These are phyloP conservation scores for Fusarium buxicola DNA, from an alignment of 2,329 filamentous ascomycete genomes.

Conservation along the genomic window DNA sequence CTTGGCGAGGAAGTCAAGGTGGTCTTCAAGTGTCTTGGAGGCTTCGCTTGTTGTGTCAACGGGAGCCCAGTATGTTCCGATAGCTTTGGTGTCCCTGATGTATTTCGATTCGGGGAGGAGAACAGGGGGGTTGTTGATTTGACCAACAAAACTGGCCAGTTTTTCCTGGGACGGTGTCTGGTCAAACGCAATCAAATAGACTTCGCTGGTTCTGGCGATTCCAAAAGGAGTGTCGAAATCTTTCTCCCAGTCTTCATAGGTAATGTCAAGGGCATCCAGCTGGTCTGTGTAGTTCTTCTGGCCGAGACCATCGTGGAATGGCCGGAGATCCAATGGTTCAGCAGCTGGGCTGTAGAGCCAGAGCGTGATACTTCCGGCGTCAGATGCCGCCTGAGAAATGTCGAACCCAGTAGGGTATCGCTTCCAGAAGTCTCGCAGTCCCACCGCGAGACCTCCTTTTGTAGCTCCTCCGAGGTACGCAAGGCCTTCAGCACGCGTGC, in stretches of 20 bases:
- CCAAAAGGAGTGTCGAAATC: conserved; percentile 68
- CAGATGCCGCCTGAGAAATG: conserved; percentile 61
- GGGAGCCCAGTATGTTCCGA: conserved; percentile 67
- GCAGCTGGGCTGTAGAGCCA: conserved; percentile 71
- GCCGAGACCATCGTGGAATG: conserved; percentile 69
- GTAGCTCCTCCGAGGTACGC: conserved; percentile 69
- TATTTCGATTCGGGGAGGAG: conserved; percentile 61
- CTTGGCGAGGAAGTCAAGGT: conserved; percentile 66
- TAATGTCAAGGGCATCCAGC: conserved; percentile 70
- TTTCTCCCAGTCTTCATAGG: conserved; percentile 71
- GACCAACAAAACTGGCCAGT: conserved; percentile 56
- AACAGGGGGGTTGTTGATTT: conserved; percentile 64
- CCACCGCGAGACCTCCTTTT: conserved; percentile 68
- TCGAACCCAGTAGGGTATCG: conserved; percentile 70
- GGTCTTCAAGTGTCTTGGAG: conserved; percentile 57
- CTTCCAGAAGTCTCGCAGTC: conserved; percentile 72
- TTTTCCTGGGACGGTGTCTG: conserved; percentile 62
- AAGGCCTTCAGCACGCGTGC: conserved; percentile 65
- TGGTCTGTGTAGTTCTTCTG: conserved; percentile 67
- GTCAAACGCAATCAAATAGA: conserved; percentile 65
- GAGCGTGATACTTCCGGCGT: conserved; percentile 64
- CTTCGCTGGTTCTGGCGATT: conserved; percentile 67
- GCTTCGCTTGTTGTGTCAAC: conserved; percentile 45
- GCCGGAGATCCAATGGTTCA: conserved; percentile 65
- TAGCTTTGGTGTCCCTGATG: conserved; percentile 63